These are phyloP conservation scores for Coccomyxa sp. DNA, from an alignment of 139 green algal species.

Conservation along the genomic window DNA sequence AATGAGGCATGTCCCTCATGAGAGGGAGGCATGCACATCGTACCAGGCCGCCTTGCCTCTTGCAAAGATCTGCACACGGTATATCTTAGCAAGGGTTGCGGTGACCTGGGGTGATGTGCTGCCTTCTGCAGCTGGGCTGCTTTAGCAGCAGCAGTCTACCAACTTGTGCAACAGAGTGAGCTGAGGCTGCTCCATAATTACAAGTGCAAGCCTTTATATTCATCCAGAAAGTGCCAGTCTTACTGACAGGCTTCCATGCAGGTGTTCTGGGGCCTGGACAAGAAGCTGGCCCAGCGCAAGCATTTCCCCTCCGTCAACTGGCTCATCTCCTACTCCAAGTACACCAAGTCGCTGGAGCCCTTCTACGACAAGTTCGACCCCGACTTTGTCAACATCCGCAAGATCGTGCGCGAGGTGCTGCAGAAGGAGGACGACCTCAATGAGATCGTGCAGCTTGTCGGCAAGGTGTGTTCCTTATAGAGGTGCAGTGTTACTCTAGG, in stretches of 20 bases:
- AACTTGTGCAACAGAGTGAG: neutral
- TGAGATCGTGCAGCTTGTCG: constrained; percentile 99
- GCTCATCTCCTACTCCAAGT: constrained; percentile 99
- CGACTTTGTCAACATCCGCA: constrained; percentile 59
- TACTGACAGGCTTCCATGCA: constrained; percentile 24
- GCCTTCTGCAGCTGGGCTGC: too few relatives aligned
- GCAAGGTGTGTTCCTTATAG: constrained; percentile 60
- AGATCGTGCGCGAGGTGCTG: constrained; percentile 77
- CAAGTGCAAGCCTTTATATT: neutral
- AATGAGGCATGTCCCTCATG: too few relatives aligned
- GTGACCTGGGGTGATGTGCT: too few relatives aligned
- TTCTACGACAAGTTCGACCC: constrained; percentile 96
- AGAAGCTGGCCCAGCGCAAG: constrained; percentile 99
- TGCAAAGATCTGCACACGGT: too few relatives aligned
- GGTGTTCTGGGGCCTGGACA: constrained; percentile 99
- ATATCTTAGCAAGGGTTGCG: too few relatives aligned
- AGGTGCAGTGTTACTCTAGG: neutral
- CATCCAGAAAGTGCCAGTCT: constrained; percentile 5
- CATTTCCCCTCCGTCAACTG: constrained; percentile 99
- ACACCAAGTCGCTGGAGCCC: constrained; percentile 92
- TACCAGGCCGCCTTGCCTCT: too few relatives aligned
- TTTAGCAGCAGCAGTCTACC: too few relatives aligned
- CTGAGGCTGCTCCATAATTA: neutral
- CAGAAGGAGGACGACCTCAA: constrained; percentile 99
- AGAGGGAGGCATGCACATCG: too few relatives aligned